Evolutionary conservation across 352 stramenopile species (phyloP), one percentile per base, ranked within the genome.

Genomic region (Blastocystis sp.): DNA sequence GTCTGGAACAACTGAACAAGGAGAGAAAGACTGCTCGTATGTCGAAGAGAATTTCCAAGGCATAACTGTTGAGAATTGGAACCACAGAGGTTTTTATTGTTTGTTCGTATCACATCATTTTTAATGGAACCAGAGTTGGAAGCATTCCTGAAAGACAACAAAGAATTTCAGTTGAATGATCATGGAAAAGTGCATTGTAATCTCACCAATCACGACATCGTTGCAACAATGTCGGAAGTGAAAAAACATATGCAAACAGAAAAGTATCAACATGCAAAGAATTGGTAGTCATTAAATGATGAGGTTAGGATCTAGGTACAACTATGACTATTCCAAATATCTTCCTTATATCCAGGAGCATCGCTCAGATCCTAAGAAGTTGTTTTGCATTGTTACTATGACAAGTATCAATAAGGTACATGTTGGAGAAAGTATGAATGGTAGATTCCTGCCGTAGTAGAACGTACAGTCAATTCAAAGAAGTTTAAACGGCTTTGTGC

Each of bases 241-340:
- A 24, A 88, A 30, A 88, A 88, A 24, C 44, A 88, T 53, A 73
- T 88, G 44, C 44, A 73, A 24, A 70, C 51, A 9, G 44, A 68
- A 22, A 88, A 88, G 62, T 88, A 88, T 48, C 44, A 75, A 7
- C 58, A 88, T 59, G 77, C 77, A 7, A 88, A 88, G 40, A 59
- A 88, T 30, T 88, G 77, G 77, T 88, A 88, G 11, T 60, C 24
- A 4, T 81, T 6, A 11, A 24, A 30, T 87, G 27, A 37, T 4
- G 73, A 9, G 3, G 27, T 88, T 77, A 54, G 7, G 7, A 17
- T n/a, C 3, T 70, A 88, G 77, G 77, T 88, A 88, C 42, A 77
- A 73, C 44, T 77, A 88, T 37, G 77, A 88, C 62, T 88, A 77
- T 70, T 77, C 77, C 0, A 88, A 88, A n/a, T 88, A 88, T 51